Conservation (phyloP, 1,284 basidiomycete genomes). For the Austroboletus olivaceoglutinosus region DNA sequence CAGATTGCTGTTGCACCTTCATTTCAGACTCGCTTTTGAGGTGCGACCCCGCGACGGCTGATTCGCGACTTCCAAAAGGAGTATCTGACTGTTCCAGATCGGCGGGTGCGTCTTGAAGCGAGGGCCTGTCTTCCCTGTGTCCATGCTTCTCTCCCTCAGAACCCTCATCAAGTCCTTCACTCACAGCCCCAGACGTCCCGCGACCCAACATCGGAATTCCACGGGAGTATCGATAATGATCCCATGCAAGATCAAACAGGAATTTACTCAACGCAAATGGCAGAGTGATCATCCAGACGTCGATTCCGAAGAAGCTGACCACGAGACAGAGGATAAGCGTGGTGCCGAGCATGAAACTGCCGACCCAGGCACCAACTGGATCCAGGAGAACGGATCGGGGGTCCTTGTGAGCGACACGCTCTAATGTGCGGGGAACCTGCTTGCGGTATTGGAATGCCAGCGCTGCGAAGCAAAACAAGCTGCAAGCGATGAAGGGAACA, state of each 20-base stretch:
- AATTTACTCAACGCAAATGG: constrained; percentile 82
- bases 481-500: constrained; percentile 67
- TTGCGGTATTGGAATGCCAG: constrained; percentile 56
- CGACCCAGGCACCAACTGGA: constrained; percentile 51
- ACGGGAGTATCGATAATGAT: constrained; percentile 47
- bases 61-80: constrained; percentile 7
- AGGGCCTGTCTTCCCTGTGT: background rate
- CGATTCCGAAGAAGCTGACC: constrained; percentile 57
- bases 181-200: constrained; percentile 4
- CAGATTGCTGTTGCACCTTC: background rate
- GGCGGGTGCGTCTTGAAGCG: background rate
- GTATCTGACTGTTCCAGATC: background rate
- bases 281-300: constrained; percentile 83
- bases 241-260: constrained; percentile 61
- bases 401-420: constrained; percentile 38
- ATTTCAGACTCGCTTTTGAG: constrained; percentile 3
- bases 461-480: constrained; percentile 50
- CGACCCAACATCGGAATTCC: constrained; percentile 21
- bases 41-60: background rate
- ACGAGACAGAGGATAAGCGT: constrained; percentile 53
- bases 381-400: constrained; percentile 49
- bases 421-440: constrained; percentile 48
- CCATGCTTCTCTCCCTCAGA: background rate
- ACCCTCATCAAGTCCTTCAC: background rate
- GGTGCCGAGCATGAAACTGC: constrained; percentile 46